Evolutionary conservation across 495 filamentous ascomycete genomes (phyloP).

Genomic region (Penicillium turbatum): DNA sequence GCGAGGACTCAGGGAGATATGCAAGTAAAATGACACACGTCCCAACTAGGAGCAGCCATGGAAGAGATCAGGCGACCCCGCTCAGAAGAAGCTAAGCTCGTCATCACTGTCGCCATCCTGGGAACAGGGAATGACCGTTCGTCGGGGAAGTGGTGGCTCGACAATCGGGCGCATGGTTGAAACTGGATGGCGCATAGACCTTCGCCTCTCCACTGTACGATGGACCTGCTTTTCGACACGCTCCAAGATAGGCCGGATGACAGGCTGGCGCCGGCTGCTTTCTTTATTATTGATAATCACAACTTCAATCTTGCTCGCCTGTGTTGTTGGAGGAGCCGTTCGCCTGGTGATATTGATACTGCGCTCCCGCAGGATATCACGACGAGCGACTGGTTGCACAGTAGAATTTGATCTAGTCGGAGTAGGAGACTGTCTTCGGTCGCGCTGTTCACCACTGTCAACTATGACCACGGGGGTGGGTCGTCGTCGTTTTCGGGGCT

Average conservation of each 20-base stretch:
- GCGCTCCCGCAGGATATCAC: constrained; percentile 20
- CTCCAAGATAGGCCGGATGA: constrained; percentile 1
- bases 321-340: background rate
- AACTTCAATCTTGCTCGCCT: constrained; percentile 29
- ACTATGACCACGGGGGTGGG: constrained; percentile 13
- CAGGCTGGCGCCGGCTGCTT: background rate
- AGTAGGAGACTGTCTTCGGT: background rate
- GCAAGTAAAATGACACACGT: background rate
- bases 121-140: constrained; percentile 26
- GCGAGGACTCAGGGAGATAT: background rate
- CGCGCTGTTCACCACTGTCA: constrained; percentile 1
- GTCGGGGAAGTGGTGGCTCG: background rate
- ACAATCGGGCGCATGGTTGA: background rate
- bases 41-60: background rate
- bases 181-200: constrained; percentile 14
- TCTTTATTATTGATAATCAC: constrained; percentile 34
- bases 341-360: constrained; percentile 7
- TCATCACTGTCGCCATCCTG: constrained; percentile 41
- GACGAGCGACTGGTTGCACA: constrained; percentile 7
- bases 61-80: background rate
- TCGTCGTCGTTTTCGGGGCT: constrained; percentile 29
- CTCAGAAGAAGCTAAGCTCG: constrained; percentile 42
- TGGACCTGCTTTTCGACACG: constrained; percentile 16
- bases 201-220: constrained; percentile 20
- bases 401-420: constrained; percentile 3